Percentiles rank a stretch among this genome's conserved stretches.
Evolutionary conservation across 192 early-diverging fungal genomes (phyloP).

Genomic region (Coemansia sp.): DNA sequence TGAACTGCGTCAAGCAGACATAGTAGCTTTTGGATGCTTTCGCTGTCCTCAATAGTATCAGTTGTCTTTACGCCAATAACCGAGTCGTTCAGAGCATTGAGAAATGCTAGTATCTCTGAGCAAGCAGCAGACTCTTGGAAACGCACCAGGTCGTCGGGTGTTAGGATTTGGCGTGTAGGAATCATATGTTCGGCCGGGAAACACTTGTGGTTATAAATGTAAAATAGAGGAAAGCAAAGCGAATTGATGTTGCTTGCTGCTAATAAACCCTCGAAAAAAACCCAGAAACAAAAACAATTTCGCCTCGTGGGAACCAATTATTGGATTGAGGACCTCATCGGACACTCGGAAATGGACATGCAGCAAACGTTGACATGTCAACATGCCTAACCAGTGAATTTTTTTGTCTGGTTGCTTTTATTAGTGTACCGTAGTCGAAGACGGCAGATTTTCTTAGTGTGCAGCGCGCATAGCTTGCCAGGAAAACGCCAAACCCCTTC

Average conservation of each 20-base stretch:
- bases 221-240: background rate
- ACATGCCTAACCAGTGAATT: background rate
- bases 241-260: background rate
- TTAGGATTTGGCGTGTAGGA: slow-evolving; percentile 66
- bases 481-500: background rate
- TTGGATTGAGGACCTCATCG: background rate
- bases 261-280: background rate
- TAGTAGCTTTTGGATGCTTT: slow-evolving; percentile 61
- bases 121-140: slow-evolving; percentile 72
- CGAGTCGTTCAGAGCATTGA: slow-evolving; percentile 71
- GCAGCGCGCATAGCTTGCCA: background rate
- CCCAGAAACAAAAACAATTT: background rate
- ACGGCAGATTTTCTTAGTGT: background rate
- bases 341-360: slow-evolving; percentile 1
- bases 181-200: slow-evolving; percentile 24
- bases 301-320: background rate
- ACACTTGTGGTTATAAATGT: background rate
- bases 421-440: background rate
- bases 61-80: slow-evolving; percentile 68
- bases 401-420: background rate
- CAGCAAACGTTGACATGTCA: background rate
- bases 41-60: slow-evolving; percentile 58
- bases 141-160: slow-evolving; percentile 78
- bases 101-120: slow-evolving; percentile 67
- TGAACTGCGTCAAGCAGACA: slow-evolving; percentile 67